Percentiles rank a stretch among this genome's conserved stretches.
Conservation (phyloP, 805 yeast genomes). For the Blastobotrys robertii region DNA sequence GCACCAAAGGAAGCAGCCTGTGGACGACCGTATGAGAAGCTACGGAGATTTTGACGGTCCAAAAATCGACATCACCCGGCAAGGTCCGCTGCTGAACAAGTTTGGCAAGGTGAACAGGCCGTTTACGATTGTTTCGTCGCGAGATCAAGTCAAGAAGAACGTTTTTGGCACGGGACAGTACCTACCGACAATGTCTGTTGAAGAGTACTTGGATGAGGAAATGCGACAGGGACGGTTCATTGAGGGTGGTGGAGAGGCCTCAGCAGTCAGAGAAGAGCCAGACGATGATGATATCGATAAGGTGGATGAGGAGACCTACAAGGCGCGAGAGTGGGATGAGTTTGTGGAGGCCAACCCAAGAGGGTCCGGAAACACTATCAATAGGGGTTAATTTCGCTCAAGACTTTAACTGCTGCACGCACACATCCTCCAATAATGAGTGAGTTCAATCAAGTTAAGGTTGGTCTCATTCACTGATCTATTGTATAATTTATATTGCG, state of each 20-base stretch:
- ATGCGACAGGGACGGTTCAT: conserved; percentile 72
- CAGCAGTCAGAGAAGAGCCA: conserved; percentile 28
- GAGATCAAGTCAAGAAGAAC: conserved; percentile 47
- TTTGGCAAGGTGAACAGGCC: conserved; percentile 78
- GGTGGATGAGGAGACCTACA: conserved; percentile 58
- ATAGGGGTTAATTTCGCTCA: conserved; percentile 46
- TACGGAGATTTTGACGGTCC: too few relatives aligned
- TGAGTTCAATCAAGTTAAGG: too few relatives aligned
- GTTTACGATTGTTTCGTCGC: conserved; percentile 53
- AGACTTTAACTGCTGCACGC: not conserved
- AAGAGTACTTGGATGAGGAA: conserved; percentile 82
- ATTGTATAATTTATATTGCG: too few relatives aligned
- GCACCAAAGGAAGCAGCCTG: not conserved
- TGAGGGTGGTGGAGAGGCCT: conserved; percentile 23
- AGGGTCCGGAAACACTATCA: conserved; percentile 85
- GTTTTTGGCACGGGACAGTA: conserved; percentile 90
- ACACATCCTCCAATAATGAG: too few relatives aligned
- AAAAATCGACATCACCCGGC: not conserved
- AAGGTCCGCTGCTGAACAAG: conserved; percentile 39
- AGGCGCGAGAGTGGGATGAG: conserved; percentile 86
- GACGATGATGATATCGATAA: conserved; percentile 56
- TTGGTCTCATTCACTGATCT: too few relatives aligned
- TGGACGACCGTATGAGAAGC: too few relatives aligned
- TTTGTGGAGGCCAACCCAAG: conserved; percentile 76
- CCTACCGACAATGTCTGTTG: conserved; percentile 90